A percentile compares a stretch with the other conserved stretches of the same genome.
These are phyloP conservation scores for Albugo laibachii DNA, from an alignment of 352 stramenopile genomes.

Conservation along the genomic window DNA sequence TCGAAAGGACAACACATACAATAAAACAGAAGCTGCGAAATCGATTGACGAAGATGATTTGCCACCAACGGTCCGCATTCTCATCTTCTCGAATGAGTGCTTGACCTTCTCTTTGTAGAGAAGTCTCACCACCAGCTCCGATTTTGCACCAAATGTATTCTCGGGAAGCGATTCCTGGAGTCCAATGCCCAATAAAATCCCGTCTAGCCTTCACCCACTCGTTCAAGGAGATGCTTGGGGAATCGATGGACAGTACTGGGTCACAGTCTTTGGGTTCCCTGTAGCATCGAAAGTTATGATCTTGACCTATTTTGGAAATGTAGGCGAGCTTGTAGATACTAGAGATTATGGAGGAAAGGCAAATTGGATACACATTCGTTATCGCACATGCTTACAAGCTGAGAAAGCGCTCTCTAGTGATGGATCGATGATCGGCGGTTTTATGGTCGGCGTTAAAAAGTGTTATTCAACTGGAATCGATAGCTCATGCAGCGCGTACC, in stretches of 20 bases:
- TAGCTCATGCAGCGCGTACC: constrained; percentile 17
- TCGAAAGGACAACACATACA: no score
- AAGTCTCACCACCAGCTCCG: neutral
- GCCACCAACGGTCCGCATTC: neutral
- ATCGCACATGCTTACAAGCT: constrained; percentile 54
- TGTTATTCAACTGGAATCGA: constrained; percentile 50
- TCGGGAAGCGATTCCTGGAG: neutral
- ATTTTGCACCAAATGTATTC: neutral
- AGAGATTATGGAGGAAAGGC: constrained; percentile 11
- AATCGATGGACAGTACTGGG: constrained; percentile 63
- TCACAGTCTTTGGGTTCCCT: constrained; percentile 65
- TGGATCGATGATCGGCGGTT: constrained; percentile 31
- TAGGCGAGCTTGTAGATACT: constrained; percentile 40
- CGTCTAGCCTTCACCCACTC: constrained; percentile 18
- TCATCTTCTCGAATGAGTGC: neutral
- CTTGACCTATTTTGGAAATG: constrained; percentile 49
- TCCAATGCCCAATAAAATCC: neutral
- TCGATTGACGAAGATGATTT: constrained; percentile 1
- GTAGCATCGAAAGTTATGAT: constrained; percentile 37
- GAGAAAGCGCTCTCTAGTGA: constrained; percentile 64
- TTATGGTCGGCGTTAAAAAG: constrained; percentile 73
- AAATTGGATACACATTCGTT: constrained; percentile 69
- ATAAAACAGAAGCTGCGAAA: no score
- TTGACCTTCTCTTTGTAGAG: neutral
- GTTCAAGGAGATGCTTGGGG: constrained; percentile 53